A percentile compares a stretch with the other conserved stretches of the same genome.
Conservation (phyloP, 441 rosid species). For the Adansonia madagascariensis region DNA sequence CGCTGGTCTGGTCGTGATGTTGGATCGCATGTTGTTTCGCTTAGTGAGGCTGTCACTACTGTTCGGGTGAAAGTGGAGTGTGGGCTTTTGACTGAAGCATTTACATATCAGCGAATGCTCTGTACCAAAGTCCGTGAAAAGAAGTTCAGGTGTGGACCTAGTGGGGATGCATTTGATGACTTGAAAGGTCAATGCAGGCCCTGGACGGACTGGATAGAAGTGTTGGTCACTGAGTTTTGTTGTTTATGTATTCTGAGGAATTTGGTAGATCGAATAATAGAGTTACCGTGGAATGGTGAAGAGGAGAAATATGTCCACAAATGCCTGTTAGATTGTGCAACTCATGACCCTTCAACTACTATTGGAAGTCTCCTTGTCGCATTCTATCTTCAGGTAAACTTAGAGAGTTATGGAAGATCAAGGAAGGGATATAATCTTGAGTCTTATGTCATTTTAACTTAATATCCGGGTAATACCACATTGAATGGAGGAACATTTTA, state of each 20-base stretch:
- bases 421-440: neutral
- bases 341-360: constrained; percentile 67
- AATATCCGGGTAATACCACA: neutral
- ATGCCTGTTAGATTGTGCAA: constrained; percentile 77
- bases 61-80: constrained; percentile 86
- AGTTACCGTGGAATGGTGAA: constrained; percentile 83
- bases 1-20: constrained; percentile 89
- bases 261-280: constrained; percentile 83
- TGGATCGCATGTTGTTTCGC: constrained; percentile 59
- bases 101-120: constrained; percentile 76
- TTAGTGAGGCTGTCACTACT: constrained; percentile 83
- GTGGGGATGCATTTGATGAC: constrained; percentile 40
- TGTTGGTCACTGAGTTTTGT: constrained; percentile 81
- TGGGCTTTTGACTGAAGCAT: constrained; percentile 91
- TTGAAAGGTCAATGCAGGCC: constrained; percentile 45
- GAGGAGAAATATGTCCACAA: constrained; percentile 82
- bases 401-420: neutral
- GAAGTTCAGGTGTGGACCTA: constrained; percentile 50
- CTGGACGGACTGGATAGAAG: constrained; percentile 79
- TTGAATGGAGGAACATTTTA: neutral
- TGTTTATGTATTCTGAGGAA: constrained; percentile 85
- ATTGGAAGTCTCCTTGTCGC: constrained; percentile 83
- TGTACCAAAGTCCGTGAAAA: constrained; percentile 71
- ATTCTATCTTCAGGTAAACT: constrained; percentile 84
- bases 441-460: neutral